A percentile compares a stretch with the other conserved stretches of the same genome.
Conservation (phyloP, 2,329 filamentous ascomycete species). For the Fusarium bulbicola region DNA sequence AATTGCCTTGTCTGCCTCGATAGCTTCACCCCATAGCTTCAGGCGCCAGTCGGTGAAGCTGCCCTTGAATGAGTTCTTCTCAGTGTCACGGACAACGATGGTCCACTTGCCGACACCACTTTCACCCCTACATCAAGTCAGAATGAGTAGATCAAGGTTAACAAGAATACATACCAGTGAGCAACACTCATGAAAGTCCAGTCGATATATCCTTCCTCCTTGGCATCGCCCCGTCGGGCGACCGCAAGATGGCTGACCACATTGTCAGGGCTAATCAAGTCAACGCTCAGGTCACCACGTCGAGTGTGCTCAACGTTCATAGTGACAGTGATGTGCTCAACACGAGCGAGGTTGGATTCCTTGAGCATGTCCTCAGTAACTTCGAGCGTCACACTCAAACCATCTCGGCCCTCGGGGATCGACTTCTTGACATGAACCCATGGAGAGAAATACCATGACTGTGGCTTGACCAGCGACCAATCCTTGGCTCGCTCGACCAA, state of each 20-base stretch:
- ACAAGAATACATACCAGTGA: conserved; percentile 75
- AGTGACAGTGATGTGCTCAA: conserved; percentile 96
- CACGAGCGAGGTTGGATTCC: conserved; percentile 80
- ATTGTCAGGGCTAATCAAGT: conserved; percentile 84
- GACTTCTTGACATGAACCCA: conserved; percentile 89
- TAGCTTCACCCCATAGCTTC: conserved; percentile 91
- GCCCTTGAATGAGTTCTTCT: conserved; percentile 79
- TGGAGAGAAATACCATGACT: conserved; percentile 92
- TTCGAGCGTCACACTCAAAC: conserved; percentile 81
- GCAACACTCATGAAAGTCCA: conserved; percentile 99
- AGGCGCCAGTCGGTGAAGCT: conserved; percentile 91
- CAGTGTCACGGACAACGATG: conserved; percentile 85
- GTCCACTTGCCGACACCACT: conserved; percentile 89
- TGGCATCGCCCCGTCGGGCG: conserved; percentile 74
- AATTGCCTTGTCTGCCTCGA: conserved; percentile 76
- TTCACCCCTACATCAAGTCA: conserved; percentile 75
- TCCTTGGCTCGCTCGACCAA: conserved; percentile 86
- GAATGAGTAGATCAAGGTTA: neutral
- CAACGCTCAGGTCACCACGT: conserved; percentile 91
- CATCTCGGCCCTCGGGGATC: conserved; percentile 86
- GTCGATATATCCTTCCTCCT: conserved; percentile 78
- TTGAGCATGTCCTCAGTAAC: conserved; percentile 84
- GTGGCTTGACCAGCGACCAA: conserved; percentile 90
- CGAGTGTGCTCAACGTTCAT: conserved; percentile 94
- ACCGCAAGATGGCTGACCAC: conserved; percentile 86